These are phyloP conservation scores for Stellera chamaejasme DNA, from an alignment of 345 rosid species.

Conservation along the genomic window DNA sequence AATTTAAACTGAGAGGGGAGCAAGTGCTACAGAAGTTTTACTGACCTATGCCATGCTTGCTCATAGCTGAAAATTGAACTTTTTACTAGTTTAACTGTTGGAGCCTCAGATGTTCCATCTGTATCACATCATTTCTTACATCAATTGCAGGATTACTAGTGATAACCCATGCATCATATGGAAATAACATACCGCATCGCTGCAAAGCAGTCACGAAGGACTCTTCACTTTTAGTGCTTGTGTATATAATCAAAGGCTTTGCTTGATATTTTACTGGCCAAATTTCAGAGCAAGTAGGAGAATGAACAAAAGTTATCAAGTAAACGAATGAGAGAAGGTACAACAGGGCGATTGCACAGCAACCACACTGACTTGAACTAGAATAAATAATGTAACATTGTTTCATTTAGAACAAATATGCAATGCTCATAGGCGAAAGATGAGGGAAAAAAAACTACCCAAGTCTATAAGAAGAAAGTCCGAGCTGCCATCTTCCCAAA, in stretches of 20 bases:
- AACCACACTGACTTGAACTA: background rate
- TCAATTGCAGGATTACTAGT: too few species aligned
- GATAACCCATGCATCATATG: background rate
- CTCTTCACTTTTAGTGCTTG: conserved; percentile 94
- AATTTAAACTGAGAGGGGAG: background rate
- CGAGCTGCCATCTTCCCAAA: conserved; percentile 81
- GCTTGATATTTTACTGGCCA: conserved; percentile 83
- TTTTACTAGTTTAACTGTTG: conserved; percentile 67
- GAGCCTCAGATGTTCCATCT: conserved; percentile 60
- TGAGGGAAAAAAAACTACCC: conserved; percentile 34
- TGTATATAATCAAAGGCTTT: conserved; percentile 60
- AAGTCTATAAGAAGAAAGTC: conserved; percentile 72
- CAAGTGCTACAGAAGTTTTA: background rate
- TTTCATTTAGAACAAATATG: background rate
- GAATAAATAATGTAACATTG: background rate
- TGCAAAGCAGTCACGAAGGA: conserved; percentile 74
- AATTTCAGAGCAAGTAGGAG: conserved; percentile 11
- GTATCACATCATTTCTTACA: conserved; percentile 17
- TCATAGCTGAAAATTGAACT: conserved; percentile 95
- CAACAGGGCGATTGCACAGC: background rate
- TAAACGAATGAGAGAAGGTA: background rate
- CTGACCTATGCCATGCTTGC: conserved; percentile 95
- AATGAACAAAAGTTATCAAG: background rate
- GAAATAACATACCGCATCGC: conserved; percentile 48
- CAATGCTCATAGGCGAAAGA: conserved; percentile 5